Evolutionary conservation across 208 protist species (phyloP).

Genomic region (Herpetomonas muscarum): DNA sequence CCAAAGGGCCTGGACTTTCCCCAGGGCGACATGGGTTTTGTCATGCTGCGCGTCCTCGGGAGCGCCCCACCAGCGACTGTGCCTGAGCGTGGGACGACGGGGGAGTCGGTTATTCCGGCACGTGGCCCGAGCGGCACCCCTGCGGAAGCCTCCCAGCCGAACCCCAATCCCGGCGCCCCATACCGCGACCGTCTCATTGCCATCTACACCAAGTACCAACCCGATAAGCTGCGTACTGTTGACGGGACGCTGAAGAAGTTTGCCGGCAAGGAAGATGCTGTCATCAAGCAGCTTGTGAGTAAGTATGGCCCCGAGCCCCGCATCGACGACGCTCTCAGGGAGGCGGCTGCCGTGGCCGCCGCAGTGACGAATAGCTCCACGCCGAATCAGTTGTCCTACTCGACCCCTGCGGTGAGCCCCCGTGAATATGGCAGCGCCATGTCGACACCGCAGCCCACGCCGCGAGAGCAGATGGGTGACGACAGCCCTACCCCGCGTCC

Average conservation of each 20-base stretch:
- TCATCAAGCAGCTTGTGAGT: conserved; percentile 62
- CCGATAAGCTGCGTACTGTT: conserved; percentile 56
- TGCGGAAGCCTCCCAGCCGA: background rate
- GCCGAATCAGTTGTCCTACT: too few species aligned
- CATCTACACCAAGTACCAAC: conserved; percentile 70
- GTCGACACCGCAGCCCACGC: background rate
- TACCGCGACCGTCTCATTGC: conserved; percentile 60
- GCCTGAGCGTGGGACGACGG: background rate
- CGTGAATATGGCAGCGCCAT: background rate
- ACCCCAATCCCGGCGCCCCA: conserved; percentile 7
- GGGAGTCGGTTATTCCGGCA: conserved; percentile 3
- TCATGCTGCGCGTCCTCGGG: conserved; percentile 11
- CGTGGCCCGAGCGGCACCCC: background rate
- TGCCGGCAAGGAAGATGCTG: conserved; percentile 58
- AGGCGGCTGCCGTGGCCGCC: background rate
- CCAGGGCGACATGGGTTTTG: conserved; percentile 7
- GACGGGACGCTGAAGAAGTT: conserved; percentile 56
- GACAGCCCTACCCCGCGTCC: background rate
- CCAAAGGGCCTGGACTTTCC: conserved; percentile 14
- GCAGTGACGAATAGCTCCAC: background rate
- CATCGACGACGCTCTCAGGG: conserved; percentile 5
- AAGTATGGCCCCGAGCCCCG: conserved; percentile 72
- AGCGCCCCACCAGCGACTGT: background rate
- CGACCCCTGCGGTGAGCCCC: too few species aligned
- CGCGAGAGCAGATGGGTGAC: too few species aligned